Evolutionary conservation across 2,329 filamentous ascomycete species (phyloP).

Genomic region (Aschersonia sp.): DNA sequence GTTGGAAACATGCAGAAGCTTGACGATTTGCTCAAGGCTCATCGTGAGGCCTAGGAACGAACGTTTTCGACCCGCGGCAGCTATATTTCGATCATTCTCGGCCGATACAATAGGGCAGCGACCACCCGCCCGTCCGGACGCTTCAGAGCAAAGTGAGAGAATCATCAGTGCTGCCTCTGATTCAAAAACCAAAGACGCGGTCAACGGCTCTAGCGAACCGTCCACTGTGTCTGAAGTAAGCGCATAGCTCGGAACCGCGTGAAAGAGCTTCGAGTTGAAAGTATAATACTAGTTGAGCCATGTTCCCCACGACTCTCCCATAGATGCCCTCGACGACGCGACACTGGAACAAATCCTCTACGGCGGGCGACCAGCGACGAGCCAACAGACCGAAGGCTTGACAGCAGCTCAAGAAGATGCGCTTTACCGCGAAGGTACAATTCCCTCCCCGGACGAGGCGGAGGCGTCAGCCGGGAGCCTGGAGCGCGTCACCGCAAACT

Average conservation of each 20-base stretch:
- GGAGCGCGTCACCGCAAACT: slow-evolving; percentile 7
- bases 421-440: slow-evolving; percentile 26
- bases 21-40: too few species aligned
- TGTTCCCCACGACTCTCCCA: slow-evolving; percentile 2
- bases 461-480: slow-evolving; percentile 14
- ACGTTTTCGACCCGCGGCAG: too few species aligned
- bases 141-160: background rate
- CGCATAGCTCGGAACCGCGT: too few species aligned
- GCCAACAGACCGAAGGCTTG: slow-evolving; percentile 17
- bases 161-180: background rate
- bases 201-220: too few species aligned
- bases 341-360: slow-evolving; percentile 21
- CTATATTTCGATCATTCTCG: slow-evolving; percentile 13
- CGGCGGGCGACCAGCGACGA: slow-evolving; percentile 17
- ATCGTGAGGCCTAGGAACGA: too few species aligned
- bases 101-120: slow-evolving; percentile 12
- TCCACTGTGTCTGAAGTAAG: too few species aligned
- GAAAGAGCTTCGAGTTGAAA: background rate
- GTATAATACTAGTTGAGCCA: background rate
- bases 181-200: too few species aligned
- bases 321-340: slow-evolving; percentile 18
- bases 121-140: background rate
- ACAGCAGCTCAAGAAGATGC: slow-evolving; percentile 28
- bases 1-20: too few species aligned
- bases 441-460: slow-evolving; percentile 19